Evolutionary conservation across 2,329 filamentous ascomycete genomes (phyloP).

Genomic region (Xylaria sp.): DNA sequence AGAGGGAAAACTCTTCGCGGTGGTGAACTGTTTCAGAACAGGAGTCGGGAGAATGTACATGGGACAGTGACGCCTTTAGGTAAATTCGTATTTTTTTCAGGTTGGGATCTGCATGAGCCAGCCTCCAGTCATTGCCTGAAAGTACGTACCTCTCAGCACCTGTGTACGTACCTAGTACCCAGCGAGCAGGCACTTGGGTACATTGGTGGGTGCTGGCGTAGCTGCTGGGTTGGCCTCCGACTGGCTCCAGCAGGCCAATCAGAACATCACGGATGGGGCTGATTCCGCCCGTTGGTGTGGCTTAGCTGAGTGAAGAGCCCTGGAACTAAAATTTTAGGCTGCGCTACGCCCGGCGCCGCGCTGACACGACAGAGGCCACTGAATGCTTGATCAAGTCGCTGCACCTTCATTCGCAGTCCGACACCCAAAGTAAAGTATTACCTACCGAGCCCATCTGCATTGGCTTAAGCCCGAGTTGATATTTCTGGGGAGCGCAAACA

Average conservation of each 20-base stretch:
- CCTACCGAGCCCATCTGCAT: neutral
- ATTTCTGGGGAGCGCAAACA: neutral
- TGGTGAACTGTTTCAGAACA: conserved; percentile 35
- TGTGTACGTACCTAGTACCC: neutral
- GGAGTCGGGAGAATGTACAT: conserved; percentile 30
- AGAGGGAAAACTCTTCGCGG: conserved; percentile 32
- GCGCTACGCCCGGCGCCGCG: neutral
- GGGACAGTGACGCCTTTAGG: conserved; percentile 33
- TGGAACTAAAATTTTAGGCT: neutral
- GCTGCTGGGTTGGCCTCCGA: neutral
- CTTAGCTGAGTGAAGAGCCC: conserved; percentile 16
- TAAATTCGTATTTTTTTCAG: conserved; percentile 38
- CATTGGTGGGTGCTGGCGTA: neutral
- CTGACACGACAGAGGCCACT: neutral
- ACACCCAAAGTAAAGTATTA: neutral
- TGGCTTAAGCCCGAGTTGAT: neutral
- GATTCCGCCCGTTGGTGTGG: conserved; percentile 14
- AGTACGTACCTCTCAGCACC: conserved; percentile 12
- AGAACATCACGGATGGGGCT: neutral
- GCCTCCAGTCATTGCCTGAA: conserved; percentile 22
- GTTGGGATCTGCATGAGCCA: conserved; percentile 27
- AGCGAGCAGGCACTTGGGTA: too few relatives aligned
- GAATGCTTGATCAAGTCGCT: neutral
- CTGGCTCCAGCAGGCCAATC: conserved; percentile 10
- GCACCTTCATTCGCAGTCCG: conserved; percentile 14